A percentile compares a stretch with the other conserved stretches of the same genome.
Evolutionary conservation across 371 early-diverging fungal species (phyloP).

Genomic region (Sanchytrium tribonematis): DNA sequence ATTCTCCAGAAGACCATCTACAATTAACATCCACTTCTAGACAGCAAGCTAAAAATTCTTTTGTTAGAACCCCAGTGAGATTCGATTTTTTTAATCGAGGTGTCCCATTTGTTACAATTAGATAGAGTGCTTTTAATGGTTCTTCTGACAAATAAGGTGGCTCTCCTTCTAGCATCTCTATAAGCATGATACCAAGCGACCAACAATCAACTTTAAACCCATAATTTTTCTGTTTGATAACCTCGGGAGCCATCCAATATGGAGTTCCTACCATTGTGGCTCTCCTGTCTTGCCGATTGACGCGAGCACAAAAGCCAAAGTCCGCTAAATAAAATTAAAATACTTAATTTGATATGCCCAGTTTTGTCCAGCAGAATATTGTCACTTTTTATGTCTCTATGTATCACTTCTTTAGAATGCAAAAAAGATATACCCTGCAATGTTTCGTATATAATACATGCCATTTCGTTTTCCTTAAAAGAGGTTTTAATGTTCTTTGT

Average conservation of each 20-base stretch:
- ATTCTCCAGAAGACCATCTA: not conserved
- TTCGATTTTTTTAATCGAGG: constrained; percentile 68
- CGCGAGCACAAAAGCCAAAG: constrained; percentile 88
- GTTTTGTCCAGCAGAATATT: constrained; percentile 45
- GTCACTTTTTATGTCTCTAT: constrained; percentile 45
- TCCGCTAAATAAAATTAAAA: constrained; percentile 46
- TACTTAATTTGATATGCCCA: constrained; percentile 35
- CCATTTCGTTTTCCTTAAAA: constrained; percentile 1
- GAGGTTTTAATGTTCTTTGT: not conserved
- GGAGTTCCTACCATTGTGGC: constrained; percentile 26
- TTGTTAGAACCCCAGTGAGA: constrained; percentile 39
- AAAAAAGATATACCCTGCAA: constrained; percentile 12
- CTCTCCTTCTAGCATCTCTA: constrained; percentile 14
- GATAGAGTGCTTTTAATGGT: constrained; percentile 11
- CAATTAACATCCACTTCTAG: constrained; percentile 54
- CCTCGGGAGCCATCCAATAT: constrained; percentile 16
- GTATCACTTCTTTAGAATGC: constrained; percentile 12
- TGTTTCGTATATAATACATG: constrained; percentile 7
- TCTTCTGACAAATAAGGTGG: constrained; percentile 9
- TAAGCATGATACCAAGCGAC: constrained; percentile 15
- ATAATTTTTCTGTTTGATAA: constrained; percentile 61
- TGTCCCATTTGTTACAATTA: constrained; percentile 14
- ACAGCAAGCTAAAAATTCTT: constrained; percentile 58
- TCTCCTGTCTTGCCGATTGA: constrained; percentile 49
- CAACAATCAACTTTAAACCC: constrained; percentile 37